Evolutionary conservation across 106 monocot species (phyloP).

Genomic region (Cymbidium sinense): DNA sequence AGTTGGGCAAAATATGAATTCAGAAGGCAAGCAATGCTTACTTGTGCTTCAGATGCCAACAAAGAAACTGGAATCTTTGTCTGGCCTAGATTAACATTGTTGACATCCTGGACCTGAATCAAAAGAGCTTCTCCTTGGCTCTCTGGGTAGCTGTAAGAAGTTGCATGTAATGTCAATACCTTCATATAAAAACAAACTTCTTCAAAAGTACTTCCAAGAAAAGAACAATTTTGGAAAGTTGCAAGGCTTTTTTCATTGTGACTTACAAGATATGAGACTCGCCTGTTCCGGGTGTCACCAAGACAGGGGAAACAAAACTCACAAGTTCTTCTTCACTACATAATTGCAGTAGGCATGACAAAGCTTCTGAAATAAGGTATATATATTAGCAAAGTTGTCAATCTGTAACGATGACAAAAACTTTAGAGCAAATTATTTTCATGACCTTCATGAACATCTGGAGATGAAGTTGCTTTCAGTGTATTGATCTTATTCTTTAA

Average conservation of each 20-base stretch:
- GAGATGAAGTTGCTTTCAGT: constrained; percentile 40
- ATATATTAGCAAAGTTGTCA: constrained; percentile 6
- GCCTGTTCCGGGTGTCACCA: constrained; percentile 59
- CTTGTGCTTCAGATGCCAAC: constrained; percentile 46
- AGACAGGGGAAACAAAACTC: constrained; percentile 25
- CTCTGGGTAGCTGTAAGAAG: constrained; percentile 62
- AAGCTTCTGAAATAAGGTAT: constrained; percentile 29
- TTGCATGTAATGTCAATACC: background rate
- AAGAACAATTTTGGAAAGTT: background rate
- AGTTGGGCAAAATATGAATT: background rate
- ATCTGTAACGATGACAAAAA: background rate
- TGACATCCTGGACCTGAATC: constrained; percentile 52
- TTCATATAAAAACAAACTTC: background rate
- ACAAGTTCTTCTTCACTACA: constrained; percentile 29
- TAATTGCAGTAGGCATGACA: constrained; percentile 57
- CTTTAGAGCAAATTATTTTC: background rate
- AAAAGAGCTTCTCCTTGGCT: constrained; percentile 58
- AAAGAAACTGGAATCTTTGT: constrained; percentile 59
- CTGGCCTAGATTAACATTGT: constrained; percentile 40
- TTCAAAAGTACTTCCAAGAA: background rate
- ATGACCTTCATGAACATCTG: constrained; percentile 54
- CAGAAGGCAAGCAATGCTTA: constrained; percentile 22
- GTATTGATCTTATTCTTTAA: constrained; percentile 61
- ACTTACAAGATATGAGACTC: constrained; percentile 76
- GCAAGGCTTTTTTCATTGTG: background rate